These are phyloP conservation scores for Aspergillus sp. DNA, from an alignment of 2,329 filamentous ascomycete genomes.

Conservation along the genomic window DNA sequence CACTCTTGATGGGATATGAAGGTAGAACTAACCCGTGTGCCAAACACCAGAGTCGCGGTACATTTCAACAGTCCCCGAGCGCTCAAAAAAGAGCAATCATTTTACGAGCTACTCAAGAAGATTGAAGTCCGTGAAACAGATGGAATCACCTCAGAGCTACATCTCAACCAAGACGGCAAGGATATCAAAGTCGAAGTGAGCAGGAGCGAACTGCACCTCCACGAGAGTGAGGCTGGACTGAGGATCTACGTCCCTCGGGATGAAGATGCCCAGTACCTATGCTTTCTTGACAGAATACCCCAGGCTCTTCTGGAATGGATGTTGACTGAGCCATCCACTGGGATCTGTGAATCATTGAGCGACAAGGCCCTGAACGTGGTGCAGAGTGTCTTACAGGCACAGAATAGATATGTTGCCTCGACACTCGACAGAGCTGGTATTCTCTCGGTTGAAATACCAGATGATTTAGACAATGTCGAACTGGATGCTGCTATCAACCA, in stretches of 20 bases:
- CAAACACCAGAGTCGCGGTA: slow-evolving; percentile 2
- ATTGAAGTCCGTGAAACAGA: slow-evolving; percentile 5
- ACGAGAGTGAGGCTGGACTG: slow-evolving; percentile 1
- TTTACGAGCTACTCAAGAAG: slow-evolving; percentile 5
- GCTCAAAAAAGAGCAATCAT: not conserved
- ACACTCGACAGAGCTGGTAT: slow-evolving; percentile 7
- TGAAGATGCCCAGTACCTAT: slow-evolving; percentile 2
- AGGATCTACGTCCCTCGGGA: slow-evolving; percentile 5
- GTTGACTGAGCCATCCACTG: slow-evolving; percentile 5
- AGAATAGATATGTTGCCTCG: not conserved
- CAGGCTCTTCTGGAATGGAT: slow-evolving; percentile 8
- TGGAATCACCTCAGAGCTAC: slow-evolving; percentile 7
- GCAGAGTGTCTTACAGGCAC: slow-evolving; percentile 1
- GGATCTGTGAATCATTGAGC: slow-evolving; percentile 1
- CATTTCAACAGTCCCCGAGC: slow-evolving; percentile 5
- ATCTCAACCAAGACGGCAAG: slow-evolving; percentile 6
- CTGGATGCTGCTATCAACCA: not conserved
- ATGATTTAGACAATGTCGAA: slow-evolving; percentile 1
- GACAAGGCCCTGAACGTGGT: slow-evolving; percentile 2
- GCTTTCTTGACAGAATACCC: slow-evolving; percentile 7
- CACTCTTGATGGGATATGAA: not conserved
- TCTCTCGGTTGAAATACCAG: slow-evolving; percentile 3
- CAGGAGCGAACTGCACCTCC: slow-evolving; percentile 6
- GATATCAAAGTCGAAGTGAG: slow-evolving; percentile 4
- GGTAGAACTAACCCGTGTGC: not conserved